A percentile compares a stretch with the other conserved stretches of the same genome.
Evolutionary conservation across 1,284 basidiomycete genomes (phyloP).

Genomic region (Mycena citricolor): DNA sequence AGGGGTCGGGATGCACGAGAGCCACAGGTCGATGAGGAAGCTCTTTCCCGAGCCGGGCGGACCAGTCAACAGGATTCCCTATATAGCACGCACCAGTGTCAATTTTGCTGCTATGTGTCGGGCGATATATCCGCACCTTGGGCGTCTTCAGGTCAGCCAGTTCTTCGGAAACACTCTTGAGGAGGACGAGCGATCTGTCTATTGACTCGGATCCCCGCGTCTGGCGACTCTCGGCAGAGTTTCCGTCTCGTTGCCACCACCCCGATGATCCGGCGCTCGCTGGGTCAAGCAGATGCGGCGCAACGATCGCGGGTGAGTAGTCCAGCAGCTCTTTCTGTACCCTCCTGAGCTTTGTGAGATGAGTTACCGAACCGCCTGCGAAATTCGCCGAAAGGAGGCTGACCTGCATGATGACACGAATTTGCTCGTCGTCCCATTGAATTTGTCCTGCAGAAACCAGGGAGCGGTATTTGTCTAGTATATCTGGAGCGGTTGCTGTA

Average conservation of each 20-base stretch:
- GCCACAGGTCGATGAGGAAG: conserved; percentile 69
- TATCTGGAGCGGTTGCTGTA: conserved; percentile 32
- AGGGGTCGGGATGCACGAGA: conserved; percentile 53
- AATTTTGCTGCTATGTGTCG: too few relatives aligned
- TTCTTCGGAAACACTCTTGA: conserved; percentile 58
- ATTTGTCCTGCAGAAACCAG: conserved; percentile 52
- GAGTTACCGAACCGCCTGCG: conserved; percentile 1
- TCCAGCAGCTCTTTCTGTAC: conserved; percentile 46
- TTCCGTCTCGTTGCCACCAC: conserved; percentile 21
- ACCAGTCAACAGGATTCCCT: conserved; percentile 77
- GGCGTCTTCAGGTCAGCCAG: conserved; percentile 58
- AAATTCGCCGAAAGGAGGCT: conserved; percentile 16
- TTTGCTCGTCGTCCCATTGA: conserved; percentile 63
- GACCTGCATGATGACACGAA: conserved; percentile 64
- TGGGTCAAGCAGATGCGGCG: conserved; percentile 32
- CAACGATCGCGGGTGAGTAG: conserved; percentile 47
- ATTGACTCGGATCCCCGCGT: too few relatives aligned
- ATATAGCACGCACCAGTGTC: neutral
- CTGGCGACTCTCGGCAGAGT: too few relatives aligned
- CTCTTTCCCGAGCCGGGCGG: conserved; percentile 80
- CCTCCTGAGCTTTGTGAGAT: conserved; percentile 47
- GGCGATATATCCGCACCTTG: conserved; percentile 44
- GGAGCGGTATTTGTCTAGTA: conserved; percentile 48
- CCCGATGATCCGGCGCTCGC: conserved; percentile 16
- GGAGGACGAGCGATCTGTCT: conserved; percentile 47